Percentiles rank a stretch among this genome's conserved stretches.
Conservation (phyloP, 2,329 filamentous ascomycete species). For the Sporothrix protearum region DNA sequence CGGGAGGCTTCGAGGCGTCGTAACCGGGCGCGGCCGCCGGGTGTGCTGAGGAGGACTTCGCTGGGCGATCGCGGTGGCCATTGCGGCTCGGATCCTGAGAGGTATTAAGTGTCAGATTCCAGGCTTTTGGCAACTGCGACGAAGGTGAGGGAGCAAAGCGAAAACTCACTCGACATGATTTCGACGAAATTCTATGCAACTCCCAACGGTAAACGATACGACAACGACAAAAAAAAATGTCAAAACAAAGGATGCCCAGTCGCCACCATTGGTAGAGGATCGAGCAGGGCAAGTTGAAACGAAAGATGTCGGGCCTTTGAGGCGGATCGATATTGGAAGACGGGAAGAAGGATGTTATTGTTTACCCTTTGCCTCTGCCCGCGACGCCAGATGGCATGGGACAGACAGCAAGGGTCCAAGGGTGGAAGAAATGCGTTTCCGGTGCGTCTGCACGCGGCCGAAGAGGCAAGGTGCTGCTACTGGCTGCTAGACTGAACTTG, state of each 20-base stretch:
- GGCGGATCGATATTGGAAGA: constrained; percentile 4
- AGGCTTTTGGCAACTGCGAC: neutral
- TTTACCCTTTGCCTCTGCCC: constrained; percentile 22
- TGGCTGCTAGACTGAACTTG: neutral
- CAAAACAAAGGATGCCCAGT: neutral
- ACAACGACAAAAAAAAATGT: neutral
- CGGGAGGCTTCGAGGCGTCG: constrained; percentile 60
- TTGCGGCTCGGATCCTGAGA: constrained; percentile 40
- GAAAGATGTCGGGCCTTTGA: neutral
- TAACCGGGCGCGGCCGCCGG: constrained; percentile 73
- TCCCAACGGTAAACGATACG: neutral
- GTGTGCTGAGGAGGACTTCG: constrained; percentile 64
- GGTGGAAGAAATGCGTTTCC: neutral
- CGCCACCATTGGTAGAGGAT: neutral
- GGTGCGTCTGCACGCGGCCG: neutral
- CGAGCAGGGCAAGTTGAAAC: neutral
- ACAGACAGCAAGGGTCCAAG: constrained; percentile 12
- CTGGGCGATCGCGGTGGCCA: constrained; percentile 66
- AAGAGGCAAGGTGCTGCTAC: neutral
- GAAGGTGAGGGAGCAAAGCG: neutral
- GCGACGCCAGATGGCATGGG: neutral
- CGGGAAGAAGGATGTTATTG: neutral
- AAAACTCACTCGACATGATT: constrained; percentile 25
- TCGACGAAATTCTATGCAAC: neutral
- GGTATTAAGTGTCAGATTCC: neutral